Percentiles rank a stretch among this genome's conserved stretches.
phyloP scores from a whole-genome alignment of 1,284 basidiomycete genomes.

The Paramarasmius palmivorus region DNA sequence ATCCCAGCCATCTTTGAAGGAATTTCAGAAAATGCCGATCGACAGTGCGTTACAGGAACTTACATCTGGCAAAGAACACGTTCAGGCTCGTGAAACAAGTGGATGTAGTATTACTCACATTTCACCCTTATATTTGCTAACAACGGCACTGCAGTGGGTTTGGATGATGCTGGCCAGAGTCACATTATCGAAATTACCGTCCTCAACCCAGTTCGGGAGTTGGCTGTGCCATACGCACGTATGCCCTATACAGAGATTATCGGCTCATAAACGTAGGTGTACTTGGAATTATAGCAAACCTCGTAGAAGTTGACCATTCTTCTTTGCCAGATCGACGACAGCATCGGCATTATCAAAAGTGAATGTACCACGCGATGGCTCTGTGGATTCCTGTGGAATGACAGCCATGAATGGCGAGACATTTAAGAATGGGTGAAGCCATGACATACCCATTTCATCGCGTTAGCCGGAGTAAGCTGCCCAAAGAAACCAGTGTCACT shows the following conservation, averaged over 20 bases:
- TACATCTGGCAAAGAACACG: background rate
- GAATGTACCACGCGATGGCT: constrained; percentile 26
- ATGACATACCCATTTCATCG: no score
- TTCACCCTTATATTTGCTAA: constrained; percentile 44
- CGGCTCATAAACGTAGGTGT: no score
- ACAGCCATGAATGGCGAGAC: no score
- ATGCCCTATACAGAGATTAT: constrained; percentile 34
- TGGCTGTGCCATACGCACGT: constrained; percentile 51
- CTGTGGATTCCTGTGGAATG: constrained; percentile 6
- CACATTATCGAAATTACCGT: constrained; percentile 36
- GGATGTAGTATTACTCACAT: constrained; percentile 28
- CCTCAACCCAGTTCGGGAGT: constrained; percentile 43
- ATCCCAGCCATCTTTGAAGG: constrained; percentile 28
- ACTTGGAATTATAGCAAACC: no score
- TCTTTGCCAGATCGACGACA: constrained; percentile 30
- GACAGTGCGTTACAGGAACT: constrained; percentile 17
- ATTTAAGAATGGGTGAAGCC: no score
- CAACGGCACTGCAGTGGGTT: constrained; percentile 41
- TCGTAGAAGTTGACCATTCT: constrained; percentile 29
- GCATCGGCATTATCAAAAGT: constrained; percentile 27
- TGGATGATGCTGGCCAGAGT: constrained; percentile 40
- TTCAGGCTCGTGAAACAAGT: constrained; percentile 1
- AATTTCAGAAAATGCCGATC: no score
- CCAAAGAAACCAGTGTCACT: no score
- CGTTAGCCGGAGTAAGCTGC: no score